Conservation (phyloP, 78 protist genomes). For the Emiliania huxleyi region DNA sequence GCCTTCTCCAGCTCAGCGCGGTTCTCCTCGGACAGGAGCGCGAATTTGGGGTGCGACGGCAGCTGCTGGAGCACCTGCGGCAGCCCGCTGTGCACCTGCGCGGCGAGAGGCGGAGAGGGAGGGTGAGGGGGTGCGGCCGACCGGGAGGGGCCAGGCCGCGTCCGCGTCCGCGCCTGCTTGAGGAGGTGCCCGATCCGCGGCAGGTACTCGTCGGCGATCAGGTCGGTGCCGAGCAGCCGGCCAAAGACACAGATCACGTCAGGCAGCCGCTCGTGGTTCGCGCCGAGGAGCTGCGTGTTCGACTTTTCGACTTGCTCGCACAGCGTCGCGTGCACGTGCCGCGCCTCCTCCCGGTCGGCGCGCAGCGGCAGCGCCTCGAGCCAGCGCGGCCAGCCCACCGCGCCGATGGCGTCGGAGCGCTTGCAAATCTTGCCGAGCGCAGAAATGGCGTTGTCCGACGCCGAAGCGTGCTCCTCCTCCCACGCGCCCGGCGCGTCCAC, state of each 20-base stretch:
- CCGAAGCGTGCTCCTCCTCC: not conserved
- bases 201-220: not conserved
- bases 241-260: not conserved
- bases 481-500: not conserved
- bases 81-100: not conserved
- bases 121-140: too few relatives aligned
- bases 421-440: conserved; percentile 72
- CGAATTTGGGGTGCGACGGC: not conserved
- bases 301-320: not conserved
- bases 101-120: too few relatives aligned
- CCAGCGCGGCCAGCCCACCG: not conserved
- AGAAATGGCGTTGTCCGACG: conserved; percentile 70
- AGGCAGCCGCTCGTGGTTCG: not conserved
- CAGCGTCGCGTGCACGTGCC: not conserved
- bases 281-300: not conserved
- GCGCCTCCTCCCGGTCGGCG: not conserved
- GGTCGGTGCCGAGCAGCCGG: not conserved
- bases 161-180: not conserved
- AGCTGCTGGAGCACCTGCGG: not conserved
- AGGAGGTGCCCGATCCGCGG: not conserved
- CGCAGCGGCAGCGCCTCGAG: not conserved
- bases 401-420: not conserved
- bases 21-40: not conserved
- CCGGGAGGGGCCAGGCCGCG: too few relatives aligned
- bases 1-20: not conserved